Percentiles rank a stretch among this genome's conserved stretches.
These are phyloP conservation scores for Sporothrix luriei DNA, from an alignment of 2,329 filamentous ascomycete genomes.

Conservation along the genomic window DNA sequence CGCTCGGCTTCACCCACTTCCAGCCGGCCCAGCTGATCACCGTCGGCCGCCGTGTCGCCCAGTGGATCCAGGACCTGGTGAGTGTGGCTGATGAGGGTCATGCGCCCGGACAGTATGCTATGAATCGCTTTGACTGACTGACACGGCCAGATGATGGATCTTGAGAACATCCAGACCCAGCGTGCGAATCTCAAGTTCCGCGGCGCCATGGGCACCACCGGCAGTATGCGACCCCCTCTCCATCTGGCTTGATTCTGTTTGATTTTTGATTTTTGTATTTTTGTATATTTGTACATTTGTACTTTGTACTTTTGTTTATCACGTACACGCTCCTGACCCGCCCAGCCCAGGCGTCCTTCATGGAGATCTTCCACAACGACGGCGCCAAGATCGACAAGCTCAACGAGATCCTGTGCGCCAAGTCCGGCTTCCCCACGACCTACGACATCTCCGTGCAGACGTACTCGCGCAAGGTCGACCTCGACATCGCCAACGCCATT, in stretches of 20 bases:
- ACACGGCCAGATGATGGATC: conserved; percentile 55
- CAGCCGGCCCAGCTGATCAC: conserved; percentile 64
- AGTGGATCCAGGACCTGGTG: conserved; percentile 74
- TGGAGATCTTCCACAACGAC: conserved; percentile 54
- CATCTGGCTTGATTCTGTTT: not conserved
- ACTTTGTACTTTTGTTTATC: too few relatives aligned
- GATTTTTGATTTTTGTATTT: too few relatives aligned
- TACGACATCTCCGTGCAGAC: conserved; percentile 68
- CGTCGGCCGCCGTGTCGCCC: conserved; percentile 67
- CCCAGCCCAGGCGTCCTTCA: conserved; percentile 52
- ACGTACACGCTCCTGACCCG: not conserved
- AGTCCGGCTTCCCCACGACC: conserved; percentile 55
- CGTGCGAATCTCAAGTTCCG: conserved; percentile 72
- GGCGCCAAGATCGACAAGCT: conserved; percentile 55
- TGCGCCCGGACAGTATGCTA: too few relatives aligned
- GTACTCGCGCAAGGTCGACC: conserved; percentile 72
- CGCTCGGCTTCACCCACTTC: conserved; percentile 60
- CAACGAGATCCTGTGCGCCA: conserved; percentile 59
- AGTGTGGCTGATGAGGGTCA: conserved; percentile 36
- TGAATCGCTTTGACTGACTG: too few relatives aligned
- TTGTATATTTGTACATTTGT: too few relatives aligned
- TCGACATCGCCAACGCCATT: conserved; percentile 78
- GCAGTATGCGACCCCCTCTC: conserved; percentile 13
- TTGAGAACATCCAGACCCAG: conserved; percentile 71
- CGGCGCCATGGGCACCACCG: conserved; percentile 56